These are phyloP conservation scores for Cordyceps cateniannulata DNA, from an alignment of 2,329 filamentous ascomycete genomes.

Conservation along the genomic window DNA sequence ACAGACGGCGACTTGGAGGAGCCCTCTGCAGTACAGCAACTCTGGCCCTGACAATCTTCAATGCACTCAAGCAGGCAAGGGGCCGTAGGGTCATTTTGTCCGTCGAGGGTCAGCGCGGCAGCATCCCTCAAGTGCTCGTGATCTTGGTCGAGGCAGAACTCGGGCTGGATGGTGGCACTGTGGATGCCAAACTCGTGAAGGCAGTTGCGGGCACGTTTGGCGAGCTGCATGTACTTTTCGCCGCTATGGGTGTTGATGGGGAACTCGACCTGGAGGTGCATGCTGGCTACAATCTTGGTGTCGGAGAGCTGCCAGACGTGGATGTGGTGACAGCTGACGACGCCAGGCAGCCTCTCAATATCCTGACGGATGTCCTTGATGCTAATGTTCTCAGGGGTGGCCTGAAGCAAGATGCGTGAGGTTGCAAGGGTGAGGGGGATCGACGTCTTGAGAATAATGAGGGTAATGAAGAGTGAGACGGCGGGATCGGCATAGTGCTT, in stretches of 20 bases:
- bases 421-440: slow-evolving; percentile 75
- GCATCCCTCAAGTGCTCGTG: slow-evolving; percentile 34
- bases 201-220: slow-evolving; percentile 74
- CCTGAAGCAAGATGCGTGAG: slow-evolving; percentile 85
- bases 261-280: slow-evolving; percentile 90
- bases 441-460: slow-evolving; percentile 67
- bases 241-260: slow-evolving; percentile 76
- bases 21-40: slow-evolving; percentile 26
- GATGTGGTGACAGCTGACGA: slow-evolving; percentile 88
- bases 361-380: slow-evolving; percentile 89
- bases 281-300: slow-evolving; percentile 84
- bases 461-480: slow-evolving; percentile 89
- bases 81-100: slow-evolving; percentile 21
- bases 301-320: slow-evolving; percentile 98
- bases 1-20: slow-evolving; percentile 30
- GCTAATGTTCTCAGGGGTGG: slow-evolving; percentile 81
- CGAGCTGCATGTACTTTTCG: slow-evolving; percentile 83
- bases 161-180: slow-evolving; percentile 93
- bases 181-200: slow-evolving; percentile 95
- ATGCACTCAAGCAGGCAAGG: slow-evolving; percentile 44
- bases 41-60: slow-evolving; percentile 29
- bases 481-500: slow-evolving; percentile 84
- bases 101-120: slow-evolving; percentile 30
- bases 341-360: slow-evolving; percentile 76
- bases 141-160: slow-evolving; percentile 58